phyloP scores from a whole-genome alignment of 2,329 filamentous ascomycete species.

The Daldinia sp. region DNA sequence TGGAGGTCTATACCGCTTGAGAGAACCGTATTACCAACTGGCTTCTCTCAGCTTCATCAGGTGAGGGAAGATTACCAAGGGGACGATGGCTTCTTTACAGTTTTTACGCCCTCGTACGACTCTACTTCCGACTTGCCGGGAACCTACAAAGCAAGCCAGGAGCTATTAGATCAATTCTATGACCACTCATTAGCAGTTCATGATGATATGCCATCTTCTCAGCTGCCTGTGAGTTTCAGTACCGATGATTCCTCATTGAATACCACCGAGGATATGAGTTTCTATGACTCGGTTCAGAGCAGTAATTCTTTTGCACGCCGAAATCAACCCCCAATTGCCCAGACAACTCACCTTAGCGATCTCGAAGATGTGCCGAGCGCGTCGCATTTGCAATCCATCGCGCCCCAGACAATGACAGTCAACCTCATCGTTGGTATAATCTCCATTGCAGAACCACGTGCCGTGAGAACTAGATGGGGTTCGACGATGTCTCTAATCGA shows the following conservation, averaged over 20 bases:
- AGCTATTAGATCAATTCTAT: slow-evolving; percentile 74
- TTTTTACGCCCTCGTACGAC: slow-evolving; percentile 56
- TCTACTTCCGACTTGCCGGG: slow-evolving; percentile 43
- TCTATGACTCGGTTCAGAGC: slow-evolving; percentile 50
- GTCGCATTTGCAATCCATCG: slow-evolving; percentile 71
- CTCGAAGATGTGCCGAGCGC: slow-evolving; percentile 78
- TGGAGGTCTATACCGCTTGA: slow-evolving; percentile 69
- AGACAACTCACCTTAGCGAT: slow-evolving; percentile 65
- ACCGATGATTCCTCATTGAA: slow-evolving; percentile 55
- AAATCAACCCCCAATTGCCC: slow-evolving; percentile 45
- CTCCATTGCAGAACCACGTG: slow-evolving; percentile 74
- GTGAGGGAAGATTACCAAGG: slow-evolving; percentile 50
- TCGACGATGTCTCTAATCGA: slow-evolving; percentile 76
- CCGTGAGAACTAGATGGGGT: slow-evolving; percentile 75
- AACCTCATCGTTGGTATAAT: slow-evolving; percentile 86
- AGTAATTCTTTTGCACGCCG: slow-evolving; percentile 37
- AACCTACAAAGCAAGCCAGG: slow-evolving; percentile 52
- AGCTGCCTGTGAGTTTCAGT: slow-evolving; percentile 57
- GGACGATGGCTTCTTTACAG: slow-evolving; percentile 62
- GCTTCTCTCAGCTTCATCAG: slow-evolving; percentile 64
- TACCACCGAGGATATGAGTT: slow-evolving; percentile 50
- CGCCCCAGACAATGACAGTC: slow-evolving; percentile 84
- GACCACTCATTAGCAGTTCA: slow-evolving; percentile 81
- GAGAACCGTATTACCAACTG: slow-evolving; percentile 61
- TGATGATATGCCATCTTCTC: slow-evolving; percentile 73